These are phyloP conservation scores for Eutrema salsugineum DNA, from an alignment of 441 rosid species.

Conservation along the genomic window DNA sequence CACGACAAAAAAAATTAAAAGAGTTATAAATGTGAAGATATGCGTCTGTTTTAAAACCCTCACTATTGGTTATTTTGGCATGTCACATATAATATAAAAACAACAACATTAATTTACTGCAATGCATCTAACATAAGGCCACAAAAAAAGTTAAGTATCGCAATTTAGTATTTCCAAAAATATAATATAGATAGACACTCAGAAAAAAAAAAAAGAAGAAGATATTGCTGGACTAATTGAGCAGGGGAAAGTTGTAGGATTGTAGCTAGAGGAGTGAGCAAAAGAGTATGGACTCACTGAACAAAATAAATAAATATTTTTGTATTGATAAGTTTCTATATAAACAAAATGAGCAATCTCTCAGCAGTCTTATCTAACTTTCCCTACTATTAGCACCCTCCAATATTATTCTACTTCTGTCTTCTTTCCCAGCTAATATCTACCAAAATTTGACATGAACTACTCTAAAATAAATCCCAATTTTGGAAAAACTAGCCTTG, in stretches of 20 bases:
- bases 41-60: conserved; percentile 1
- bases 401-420: not conserved
- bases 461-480: not conserved
- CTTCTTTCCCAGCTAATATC: conserved; percentile 21
- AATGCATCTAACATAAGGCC: conserved; percentile 11
- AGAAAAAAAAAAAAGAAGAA: not conserved
- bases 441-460: not conserved
- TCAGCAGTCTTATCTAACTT: conserved; percentile 24
- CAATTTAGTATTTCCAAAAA: not conserved
- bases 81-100: not conserved
- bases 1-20: conserved; percentile 17
- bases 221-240: not conserved
- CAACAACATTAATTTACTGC: conserved; percentile 6
- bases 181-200: not conserved
- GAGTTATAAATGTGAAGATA: conserved; percentile 10
- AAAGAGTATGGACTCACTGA: conserved; percentile 23
- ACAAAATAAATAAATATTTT: not conserved
- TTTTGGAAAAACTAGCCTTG: not conserved
- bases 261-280: conserved; percentile 21
- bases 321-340: not conserved
- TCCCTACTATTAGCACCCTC: not conserved
- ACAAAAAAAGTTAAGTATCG: conserved; percentile 5
- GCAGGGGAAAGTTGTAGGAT: conserved; percentile 13
- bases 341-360: conserved; percentile 2
- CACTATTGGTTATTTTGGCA: conserved; percentile 19